Evolutionary conservation across 257 asterid species (phyloP).

Genomic region (Voacanga thouarsii): DNA sequence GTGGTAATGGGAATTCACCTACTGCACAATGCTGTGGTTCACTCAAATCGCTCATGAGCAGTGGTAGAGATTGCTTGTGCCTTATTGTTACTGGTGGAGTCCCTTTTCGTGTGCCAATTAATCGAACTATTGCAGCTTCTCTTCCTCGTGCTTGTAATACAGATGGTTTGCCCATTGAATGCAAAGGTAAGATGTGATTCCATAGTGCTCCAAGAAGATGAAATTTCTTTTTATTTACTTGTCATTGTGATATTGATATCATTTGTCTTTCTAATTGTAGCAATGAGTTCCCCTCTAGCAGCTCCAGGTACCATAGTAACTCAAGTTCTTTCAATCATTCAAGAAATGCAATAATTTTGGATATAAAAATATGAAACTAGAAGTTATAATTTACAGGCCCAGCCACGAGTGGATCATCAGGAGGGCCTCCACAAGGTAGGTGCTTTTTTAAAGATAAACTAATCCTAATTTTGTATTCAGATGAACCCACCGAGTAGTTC

Average conservation of each 20-base stretch:
- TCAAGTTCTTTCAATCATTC: not conserved
- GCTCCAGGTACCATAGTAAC: conserved; percentile 50
- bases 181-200: conserved; percentile 45
- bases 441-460: not conserved
- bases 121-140: conserved; percentile 53
- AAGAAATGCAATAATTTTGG: not conserved
- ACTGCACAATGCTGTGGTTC: conserved; percentile 61
- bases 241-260: not conserved
- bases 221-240: not conserved
- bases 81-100: conserved; percentile 50
- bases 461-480: not conserved
- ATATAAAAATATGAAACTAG: not conserved
- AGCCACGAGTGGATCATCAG: not conserved
- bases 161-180: conserved; percentile 65
- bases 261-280: conserved; percentile 10
- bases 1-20: conserved; percentile 47
- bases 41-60: conserved; percentile 57
- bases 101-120: conserved; percentile 58
- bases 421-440: conserved; percentile 3
- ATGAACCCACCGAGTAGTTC: not conserved
- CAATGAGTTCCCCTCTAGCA: conserved; percentile 51
- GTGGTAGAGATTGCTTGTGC: conserved; percentile 69
- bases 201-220: not conserved
- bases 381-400: not conserved
- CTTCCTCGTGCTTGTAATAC: conserved; percentile 74